Base-by-base conservation (phyloP, 768 basidiomycete genomes). In the Mycena latifolia region DNA sequence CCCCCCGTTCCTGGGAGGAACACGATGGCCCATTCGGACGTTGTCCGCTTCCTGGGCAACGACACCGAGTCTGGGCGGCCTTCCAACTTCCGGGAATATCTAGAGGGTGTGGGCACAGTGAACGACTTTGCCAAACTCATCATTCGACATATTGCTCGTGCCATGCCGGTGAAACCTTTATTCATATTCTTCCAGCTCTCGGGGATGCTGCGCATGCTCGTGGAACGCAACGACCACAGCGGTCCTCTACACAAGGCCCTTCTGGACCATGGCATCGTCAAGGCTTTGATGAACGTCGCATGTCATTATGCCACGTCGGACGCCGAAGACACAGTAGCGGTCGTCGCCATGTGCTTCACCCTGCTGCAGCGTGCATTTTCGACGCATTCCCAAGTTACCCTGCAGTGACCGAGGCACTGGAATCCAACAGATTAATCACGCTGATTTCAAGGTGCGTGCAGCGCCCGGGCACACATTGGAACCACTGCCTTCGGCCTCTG, bases 61-160 rank as follows among this genome's bases (percentile, higher is more conserved):
- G 43, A 56, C 33, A 29, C 20, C 31, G 18, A n/a, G 27, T 46
- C 55, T 29, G 43, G 22, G 29, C 41, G 33, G 45, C 43, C 55
- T 8, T 20, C 25, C 25, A 43, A 56, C 25, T 3, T 56, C 22
- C n/a, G 11, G 2, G 55, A 56, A 46, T 56, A 56, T 27, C 28
- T 17, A 4, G 55, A 56, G 27, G 55, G 55, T 22, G 39, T 39
- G n/a, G 55, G 55, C 31, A 33, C 31, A 58, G 56, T 58, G 22
- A 37, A 58, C 27, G 56, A 58, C 33, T 58, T 58, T 48, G 46
- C 56, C 33, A 7, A n/a, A 20, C 56, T 58, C 56, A n/a, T 58
- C 46, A 47, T 58, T 45, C 56, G 56, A 24, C 56, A 58, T 37
- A 58, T 58, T 28, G 45, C 31, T 35, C 56, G 11, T 33, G 31